phyloP scores from a whole-genome alignment of 768 basidiomycete species.

The Hemileccinum rubropunctum region DNA sequence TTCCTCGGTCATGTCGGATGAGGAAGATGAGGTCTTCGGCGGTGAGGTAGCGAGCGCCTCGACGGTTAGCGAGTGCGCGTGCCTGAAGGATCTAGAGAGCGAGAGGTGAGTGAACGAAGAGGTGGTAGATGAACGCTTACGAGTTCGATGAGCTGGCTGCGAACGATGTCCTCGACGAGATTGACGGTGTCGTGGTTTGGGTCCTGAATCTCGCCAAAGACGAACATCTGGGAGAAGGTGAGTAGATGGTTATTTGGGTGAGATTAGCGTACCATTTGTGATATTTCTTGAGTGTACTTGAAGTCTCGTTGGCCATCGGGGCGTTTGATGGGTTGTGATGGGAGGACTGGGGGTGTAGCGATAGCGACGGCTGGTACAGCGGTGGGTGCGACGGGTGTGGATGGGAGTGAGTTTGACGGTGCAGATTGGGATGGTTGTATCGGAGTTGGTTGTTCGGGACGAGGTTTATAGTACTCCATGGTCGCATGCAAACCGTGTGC shows the following conservation, averaged over 20 bases:
- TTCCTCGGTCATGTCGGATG: constrained; percentile 90
- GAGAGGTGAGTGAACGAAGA: constrained; percentile 1
- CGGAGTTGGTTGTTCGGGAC: constrained; percentile 19
- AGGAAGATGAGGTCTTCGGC: constrained; percentile 97
- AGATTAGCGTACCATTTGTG: constrained; percentile 81
- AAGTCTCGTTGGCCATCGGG: constrained; percentile 53
- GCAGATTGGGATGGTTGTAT: constrained; percentile 16
- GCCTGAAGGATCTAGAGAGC: constrained; percentile 78
- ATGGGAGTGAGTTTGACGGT: constrained; percentile 15
- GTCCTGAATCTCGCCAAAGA: constrained; percentile 93
- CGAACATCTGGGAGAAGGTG: constrained; percentile 71
- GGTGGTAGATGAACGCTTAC: constrained; percentile 39
- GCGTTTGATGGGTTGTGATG: constrained; percentile 14
- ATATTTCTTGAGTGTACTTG: constrained; percentile 89
- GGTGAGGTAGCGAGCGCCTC: constrained; percentile 81
- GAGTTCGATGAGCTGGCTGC: constrained; percentile 87
- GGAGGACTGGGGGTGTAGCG: constrained; percentile 6
- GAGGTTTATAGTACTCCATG: constrained; percentile 31
- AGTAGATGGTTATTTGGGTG: not conserved
- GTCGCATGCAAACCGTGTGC: no score
- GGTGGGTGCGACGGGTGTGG: constrained; percentile 18
- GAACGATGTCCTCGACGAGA: constrained; percentile 93
- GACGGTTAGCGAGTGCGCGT: constrained; percentile 73
- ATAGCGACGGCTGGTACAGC: constrained; percentile 5
- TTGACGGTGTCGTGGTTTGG: constrained; percentile 85